A percentile compares a stretch with the other conserved stretches of the same genome.
These are phyloP conservation scores for Chalara sp. DNA, from an alignment of 2,329 filamentous ascomycete species.

Conservation along the genomic window DNA sequence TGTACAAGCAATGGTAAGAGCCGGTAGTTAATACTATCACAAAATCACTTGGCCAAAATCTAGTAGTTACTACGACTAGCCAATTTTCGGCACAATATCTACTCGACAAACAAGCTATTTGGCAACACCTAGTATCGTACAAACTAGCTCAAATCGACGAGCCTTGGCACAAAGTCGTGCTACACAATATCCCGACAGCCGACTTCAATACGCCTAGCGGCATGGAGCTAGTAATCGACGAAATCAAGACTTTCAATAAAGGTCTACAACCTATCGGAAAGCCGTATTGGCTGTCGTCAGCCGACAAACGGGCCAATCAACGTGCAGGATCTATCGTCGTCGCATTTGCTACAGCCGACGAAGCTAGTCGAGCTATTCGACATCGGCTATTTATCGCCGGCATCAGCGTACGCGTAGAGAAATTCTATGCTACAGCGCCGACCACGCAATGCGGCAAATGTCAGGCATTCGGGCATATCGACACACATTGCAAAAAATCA, in stretches of 20 bases:
- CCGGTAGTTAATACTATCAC: background rate
- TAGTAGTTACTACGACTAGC: background rate
- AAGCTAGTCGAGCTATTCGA: constrained; percentile 2
- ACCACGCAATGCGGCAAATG: constrained; percentile 1
- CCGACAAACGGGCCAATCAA: background rate
- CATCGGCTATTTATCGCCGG: constrained; percentile 2
- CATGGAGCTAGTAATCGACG: background rate
- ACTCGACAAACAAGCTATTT: background rate
- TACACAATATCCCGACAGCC: background rate
- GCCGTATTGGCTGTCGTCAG: background rate
- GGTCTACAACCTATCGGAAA: constrained; percentile 1
- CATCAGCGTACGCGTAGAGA: background rate
- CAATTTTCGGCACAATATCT: background rate
- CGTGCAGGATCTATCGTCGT: background rate
- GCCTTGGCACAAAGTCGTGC: background rate
- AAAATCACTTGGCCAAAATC: background rate
- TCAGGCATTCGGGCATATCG: background rate
- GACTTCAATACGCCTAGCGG: background rate
- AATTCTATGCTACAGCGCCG: background rate
- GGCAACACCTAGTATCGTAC: background rate
- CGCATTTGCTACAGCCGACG: constrained; percentile 1
- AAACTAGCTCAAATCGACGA: background rate
- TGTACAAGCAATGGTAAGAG: too few species aligned
- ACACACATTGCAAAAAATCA: background rate
- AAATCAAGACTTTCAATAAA: background rate